These are phyloP conservation scores for Pseudozyma sp. DNA, from an alignment of 1,284 basidiomycete genomes.

Conservation along the genomic window DNA sequence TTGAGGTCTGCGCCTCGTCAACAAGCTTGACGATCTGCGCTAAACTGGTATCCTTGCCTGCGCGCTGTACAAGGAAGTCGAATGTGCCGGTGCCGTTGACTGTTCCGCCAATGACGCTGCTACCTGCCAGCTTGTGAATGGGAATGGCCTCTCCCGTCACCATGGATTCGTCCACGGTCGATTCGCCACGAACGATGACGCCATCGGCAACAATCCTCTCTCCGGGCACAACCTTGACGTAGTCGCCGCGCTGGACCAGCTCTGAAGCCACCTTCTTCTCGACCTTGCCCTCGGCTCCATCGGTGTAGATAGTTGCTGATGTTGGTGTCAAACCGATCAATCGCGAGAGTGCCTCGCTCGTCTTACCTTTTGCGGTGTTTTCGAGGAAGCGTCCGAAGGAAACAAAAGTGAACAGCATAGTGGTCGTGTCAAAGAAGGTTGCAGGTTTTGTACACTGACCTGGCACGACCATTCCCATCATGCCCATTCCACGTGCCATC, in stretches of 20 bases:
- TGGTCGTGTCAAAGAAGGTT: conserved; percentile 97
- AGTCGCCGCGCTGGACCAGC: conserved; percentile 92
- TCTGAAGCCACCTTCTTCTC: conserved; percentile 94
- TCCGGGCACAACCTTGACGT: conserved; percentile 92
- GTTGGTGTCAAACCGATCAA: conserved; percentile 94
- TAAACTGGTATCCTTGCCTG: conserved; percentile 94
- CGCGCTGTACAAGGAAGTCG: conserved; percentile 93
- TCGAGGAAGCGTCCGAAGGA: conserved; percentile 95
- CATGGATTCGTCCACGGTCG: conserved; percentile 93
- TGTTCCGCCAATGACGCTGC: conserved; percentile 92
- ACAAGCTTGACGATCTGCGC: conserved; percentile 96
- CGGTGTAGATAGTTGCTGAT: conserved; percentile 92
- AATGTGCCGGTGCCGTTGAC: conserved; percentile 96
- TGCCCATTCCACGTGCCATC: conserved; percentile 19
- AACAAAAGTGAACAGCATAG: conserved; percentile 98
- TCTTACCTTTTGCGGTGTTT: conserved; percentile 96
- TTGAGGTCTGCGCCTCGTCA: conserved; percentile 96
- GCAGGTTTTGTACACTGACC: conserved; percentile 79
- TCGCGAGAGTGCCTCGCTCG: conserved; percentile 93
- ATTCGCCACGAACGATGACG: conserved; percentile 84
- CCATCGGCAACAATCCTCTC: conserved; percentile 98
- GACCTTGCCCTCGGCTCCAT: conserved; percentile 73
- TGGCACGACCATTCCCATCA: conserved; percentile 19
- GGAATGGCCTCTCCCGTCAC: conserved; percentile 97
- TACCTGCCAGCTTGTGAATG: conserved; percentile 83